Base-by-base conservation (phyloP, 176 grass and related monocot species). In the Phoenix dactylifera region DNA sequence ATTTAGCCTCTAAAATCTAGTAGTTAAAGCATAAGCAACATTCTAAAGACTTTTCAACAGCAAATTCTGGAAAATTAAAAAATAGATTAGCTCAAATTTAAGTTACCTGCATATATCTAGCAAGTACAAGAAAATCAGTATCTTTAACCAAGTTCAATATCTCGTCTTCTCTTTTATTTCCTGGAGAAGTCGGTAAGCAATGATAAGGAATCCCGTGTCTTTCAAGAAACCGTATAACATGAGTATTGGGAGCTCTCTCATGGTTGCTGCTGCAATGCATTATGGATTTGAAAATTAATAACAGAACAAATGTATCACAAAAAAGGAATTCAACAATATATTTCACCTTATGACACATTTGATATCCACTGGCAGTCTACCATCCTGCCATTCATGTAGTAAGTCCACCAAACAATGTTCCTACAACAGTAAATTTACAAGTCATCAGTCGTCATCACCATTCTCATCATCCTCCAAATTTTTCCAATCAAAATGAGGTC, bases 61-160 rank as follows among this genome's bases (percentile, higher is more conserved):
- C 2, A 44, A 44, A 44, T 14, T 44, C 7, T 44, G 10, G 7
- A 44, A 44, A 44, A 44, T 3, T 30, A 6, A 44, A 44, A 44
- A 44, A 12, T 9, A 12, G 9, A 9, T 14, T 2, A 63, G 7
- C 35, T 12, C 9, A 12, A 14, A 44, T 12, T 19, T 5, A 55
- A 30, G 15, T 67, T 83, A 96, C 92, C 92, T 96, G 86, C 92
- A 96, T 96, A 62, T 96, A 96, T 85, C 92, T 90, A 59, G 92
- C 92, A 24, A 96, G 78, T 17, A 96, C 87, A 16, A 82, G 68
- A 85, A 96, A 96, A 88, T 96, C 74, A 30, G 92, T 90, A 50
- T 66, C 65, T 57, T 90, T 54, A 76, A 90, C 74, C 78, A 96
- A 72, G 16, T 80, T 72, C 44, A 96, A 58, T 49, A 96, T 96